Evolutionary conservation across 805 yeast genomes (phyloP), one percentile per base, ranked within the genome.

Genomic region (Suhomyces sp.): DNA sequence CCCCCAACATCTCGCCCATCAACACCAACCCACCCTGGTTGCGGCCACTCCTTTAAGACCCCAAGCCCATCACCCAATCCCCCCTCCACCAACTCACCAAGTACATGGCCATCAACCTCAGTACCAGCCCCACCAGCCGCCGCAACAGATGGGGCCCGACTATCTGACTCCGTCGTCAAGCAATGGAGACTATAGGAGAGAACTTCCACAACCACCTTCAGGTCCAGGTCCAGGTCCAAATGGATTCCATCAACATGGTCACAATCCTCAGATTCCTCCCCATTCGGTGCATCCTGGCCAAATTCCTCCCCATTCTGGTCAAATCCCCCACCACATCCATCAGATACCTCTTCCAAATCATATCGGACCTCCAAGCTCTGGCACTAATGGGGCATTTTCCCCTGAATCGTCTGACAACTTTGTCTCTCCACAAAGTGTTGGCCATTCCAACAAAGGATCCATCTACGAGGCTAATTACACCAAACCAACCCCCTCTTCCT

Each of bases 11-110:
- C 26, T 17, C 17, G 25, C 18, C n/a, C 38, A 18, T 5, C 31
- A 12, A 15, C 32, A 15, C 20, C 35, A 28, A 10, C 17, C 13
- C 13, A 35, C 19, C 9, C 39, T 26, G 28, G 26, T 14, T 12
- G 23, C 25, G 15, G 16, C 15, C 16, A 26, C n/a, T 13, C 26
- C 16, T 16, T 13, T 16, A 11, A 19, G 13, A 7, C 26, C 15
- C 16, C 26, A 22, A 14, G 15, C 17, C 19, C 33, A 30, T n/a
- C 31, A 28, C 8, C 27, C 30, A 17, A 7, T 17, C 20, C 20
- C 17, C n/a, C 37, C 22, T 3, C 33, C 30, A n/a, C 30, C 25
- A 17, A 11, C 22, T 14, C 19, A 14, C 22, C 34, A 28, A 11
- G 17, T 16, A 3, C 36, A 36, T 17, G n/a, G 14, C 17, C 25